Evolutionary conservation across 164 flowering plant genomes (phyloP).

Genomic region (Litsea cubeba): DNA sequence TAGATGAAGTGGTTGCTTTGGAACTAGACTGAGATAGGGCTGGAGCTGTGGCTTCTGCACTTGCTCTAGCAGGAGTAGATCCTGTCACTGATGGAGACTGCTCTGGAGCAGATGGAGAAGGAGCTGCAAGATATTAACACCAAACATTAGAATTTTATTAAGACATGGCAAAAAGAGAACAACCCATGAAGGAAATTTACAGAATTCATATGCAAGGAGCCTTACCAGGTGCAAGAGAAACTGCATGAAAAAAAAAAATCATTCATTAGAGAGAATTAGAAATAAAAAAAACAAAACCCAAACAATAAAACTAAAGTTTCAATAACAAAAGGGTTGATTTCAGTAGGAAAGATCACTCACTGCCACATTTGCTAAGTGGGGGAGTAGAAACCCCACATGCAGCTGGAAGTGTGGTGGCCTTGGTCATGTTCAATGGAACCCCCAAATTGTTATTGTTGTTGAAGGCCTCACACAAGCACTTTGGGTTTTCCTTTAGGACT

Average conservation of each 20-base stretch:
- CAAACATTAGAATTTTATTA: background rate
- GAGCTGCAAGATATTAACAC: background rate
- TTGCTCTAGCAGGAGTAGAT: background rate
- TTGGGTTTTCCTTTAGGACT: constrained; percentile 33
- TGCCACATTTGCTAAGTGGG: constrained; percentile 29
- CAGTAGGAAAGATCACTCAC: constrained; percentile 19
- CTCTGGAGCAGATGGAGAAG: background rate
- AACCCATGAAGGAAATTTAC: background rate
- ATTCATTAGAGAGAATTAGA: background rate
- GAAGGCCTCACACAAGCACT: constrained; percentile 48
- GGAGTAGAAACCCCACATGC: constrained; percentile 47
- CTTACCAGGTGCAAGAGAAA: background rate
- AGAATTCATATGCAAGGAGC: constrained; percentile 1
- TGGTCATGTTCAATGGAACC: constrained; percentile 40
- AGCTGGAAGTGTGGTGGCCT: constrained; percentile 43
- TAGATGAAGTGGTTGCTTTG: background rate
- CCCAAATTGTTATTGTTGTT: constrained; percentile 42
- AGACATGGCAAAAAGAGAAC: background rate
- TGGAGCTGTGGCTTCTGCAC: constrained; percentile 2
- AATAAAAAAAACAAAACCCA: background rate
- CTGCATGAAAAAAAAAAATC: background rate
- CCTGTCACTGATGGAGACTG: background rate
- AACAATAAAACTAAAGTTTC: background rate
- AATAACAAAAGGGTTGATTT: background rate
- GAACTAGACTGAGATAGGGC: constrained; percentile 7